A percentile compares a stretch with the other conserved stretches of the same genome.
phyloP scores from a whole-genome alignment of 805 yeast genomes.

The Phaffomyces antillensis region DNA sequence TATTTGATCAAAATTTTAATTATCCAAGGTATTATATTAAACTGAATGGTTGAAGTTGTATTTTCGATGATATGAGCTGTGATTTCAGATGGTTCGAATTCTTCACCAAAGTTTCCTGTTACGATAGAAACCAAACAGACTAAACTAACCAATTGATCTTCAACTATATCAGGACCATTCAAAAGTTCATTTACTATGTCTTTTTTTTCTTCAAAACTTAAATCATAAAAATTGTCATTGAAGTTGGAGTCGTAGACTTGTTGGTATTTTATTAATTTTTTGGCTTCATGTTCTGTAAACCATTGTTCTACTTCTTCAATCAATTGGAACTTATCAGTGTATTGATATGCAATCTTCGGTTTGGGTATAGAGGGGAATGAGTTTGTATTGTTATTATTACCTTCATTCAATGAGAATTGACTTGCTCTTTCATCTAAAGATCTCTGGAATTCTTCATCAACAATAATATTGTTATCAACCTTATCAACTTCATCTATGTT shows the following conservation, averaged over 20 bases:
- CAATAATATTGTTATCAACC: constrained; percentile 20
- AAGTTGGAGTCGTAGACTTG: constrained; percentile 3
- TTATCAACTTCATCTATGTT: constrained; percentile 35
- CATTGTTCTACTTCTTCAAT: constrained; percentile 39
- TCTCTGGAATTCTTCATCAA: constrained; percentile 28
- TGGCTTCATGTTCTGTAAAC: constrained; percentile 31
- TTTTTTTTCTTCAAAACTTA: constrained; percentile 13
- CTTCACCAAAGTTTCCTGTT: constrained; percentile 12
- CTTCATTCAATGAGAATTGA: constrained; percentile 19
- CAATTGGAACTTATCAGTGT: constrained; percentile 30
- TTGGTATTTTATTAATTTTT: constrained; percentile 3
- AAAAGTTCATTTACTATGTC: constrained; percentile 5
- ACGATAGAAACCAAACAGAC: constrained; percentile 10
- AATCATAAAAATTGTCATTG: constrained; percentile 7
- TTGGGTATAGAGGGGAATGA: constrained; percentile 25
- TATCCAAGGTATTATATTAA: constrained; percentile 5
- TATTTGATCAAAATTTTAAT: constrained; percentile 1
- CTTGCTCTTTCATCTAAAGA: constrained; percentile 30
- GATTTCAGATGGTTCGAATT: constrained; percentile 7
- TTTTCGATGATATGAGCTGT: constrained; percentile 6
- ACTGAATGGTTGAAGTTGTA: constrained; percentile 4
- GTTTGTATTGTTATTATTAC: constrained; percentile 6
- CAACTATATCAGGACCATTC: neutral
- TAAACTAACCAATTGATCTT: neutral
- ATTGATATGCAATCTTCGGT: constrained; percentile 39